Conservation (phyloP, 2,329 filamentous ascomycete genomes). For the Reticulascus tulasneorum region DNA sequence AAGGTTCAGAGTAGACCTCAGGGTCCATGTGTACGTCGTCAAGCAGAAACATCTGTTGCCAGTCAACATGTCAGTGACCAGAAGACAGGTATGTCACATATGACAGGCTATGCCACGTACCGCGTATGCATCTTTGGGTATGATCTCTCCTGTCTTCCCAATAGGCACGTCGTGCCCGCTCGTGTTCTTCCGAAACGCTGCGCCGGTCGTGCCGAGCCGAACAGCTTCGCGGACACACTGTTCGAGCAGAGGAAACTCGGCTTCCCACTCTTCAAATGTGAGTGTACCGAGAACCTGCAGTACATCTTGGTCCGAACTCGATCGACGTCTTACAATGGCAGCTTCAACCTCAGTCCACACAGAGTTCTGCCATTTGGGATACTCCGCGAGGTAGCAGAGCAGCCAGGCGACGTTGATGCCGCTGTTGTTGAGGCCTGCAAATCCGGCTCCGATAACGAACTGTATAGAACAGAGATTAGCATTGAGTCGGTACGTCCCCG, state of each 20-base stretch:
- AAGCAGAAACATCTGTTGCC: constrained; percentile 39
- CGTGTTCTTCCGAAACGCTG: constrained; percentile 13
- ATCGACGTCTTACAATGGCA: no score
- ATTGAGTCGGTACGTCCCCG: not conserved
- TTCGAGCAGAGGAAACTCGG: constrained; percentile 49
- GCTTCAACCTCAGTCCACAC: no score
- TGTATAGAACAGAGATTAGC: constrained; percentile 14
- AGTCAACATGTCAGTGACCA: no score
- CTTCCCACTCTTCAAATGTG: constrained; percentile 49
- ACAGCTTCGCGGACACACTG: constrained; percentile 42
- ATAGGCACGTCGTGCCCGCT: constrained; percentile 40
- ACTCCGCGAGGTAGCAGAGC: constrained; percentile 42
- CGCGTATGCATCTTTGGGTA: constrained; percentile 44
- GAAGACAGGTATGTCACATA: no score
- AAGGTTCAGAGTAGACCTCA: constrained; percentile 42
- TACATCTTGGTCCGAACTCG: no score
- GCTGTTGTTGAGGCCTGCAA: constrained; percentile 52
- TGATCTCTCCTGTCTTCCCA: constrained; percentile 39
- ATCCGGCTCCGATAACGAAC: constrained; percentile 48
- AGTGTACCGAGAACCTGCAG: no score
- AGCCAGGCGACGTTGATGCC: constrained; percentile 52
- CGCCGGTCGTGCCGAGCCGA: constrained; percentile 2
- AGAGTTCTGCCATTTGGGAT: constrained; percentile 46
- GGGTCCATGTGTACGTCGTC: constrained; percentile 47
- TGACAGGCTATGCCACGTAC: no score